These are phyloP conservation scores for Nematodospora valgi DNA, from an alignment of 805 yeast species.

Conservation along the genomic window DNA sequence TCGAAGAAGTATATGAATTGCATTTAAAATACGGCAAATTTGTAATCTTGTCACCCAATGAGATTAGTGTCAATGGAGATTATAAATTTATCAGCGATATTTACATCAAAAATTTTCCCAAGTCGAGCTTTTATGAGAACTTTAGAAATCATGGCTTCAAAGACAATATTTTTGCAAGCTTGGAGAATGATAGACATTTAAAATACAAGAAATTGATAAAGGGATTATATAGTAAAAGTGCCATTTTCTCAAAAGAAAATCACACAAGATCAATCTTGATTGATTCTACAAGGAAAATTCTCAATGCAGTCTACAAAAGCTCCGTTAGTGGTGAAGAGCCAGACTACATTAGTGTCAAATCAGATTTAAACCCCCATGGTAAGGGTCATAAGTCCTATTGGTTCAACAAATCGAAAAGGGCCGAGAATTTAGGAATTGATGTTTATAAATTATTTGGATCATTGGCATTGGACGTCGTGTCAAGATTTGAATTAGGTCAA, in stretches of 20 bases:
- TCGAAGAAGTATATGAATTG: constrained; percentile 39
- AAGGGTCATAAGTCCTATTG: constrained; percentile 29
- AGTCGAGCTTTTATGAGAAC: constrained; percentile 56
- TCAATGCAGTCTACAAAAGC: constrained; percentile 21
- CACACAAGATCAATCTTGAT: constrained; percentile 22
- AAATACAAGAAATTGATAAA: constrained; percentile 29
- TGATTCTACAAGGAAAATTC: constrained; percentile 24
- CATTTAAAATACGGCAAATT: constrained; percentile 61
- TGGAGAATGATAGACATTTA: constrained; percentile 48
- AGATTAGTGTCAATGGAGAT: constrained; percentile 55
- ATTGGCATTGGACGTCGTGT: constrained; percentile 68
- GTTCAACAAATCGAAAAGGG: constrained; percentile 21
- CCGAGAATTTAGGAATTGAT: constrained; percentile 42
- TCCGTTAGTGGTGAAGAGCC: constrained; percentile 32
- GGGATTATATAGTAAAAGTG: constrained; percentile 31
- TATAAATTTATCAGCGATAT: constrained; percentile 49
- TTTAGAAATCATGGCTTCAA: constrained; percentile 54
- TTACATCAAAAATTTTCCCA: constrained; percentile 54
- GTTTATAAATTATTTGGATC: constrained; percentile 63
- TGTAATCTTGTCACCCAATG: constrained; percentile 58
- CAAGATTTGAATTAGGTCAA: constrained; percentile 57
- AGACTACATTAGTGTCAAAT: constrained; percentile 30
- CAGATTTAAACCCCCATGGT: constrained; percentile 30
- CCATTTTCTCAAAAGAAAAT: constrained; percentile 30
- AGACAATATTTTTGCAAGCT: constrained; percentile 56